Evolutionary conservation across 2,329 filamentous ascomycete species (phyloP).

Genomic region (Zalaria obscura): DNA sequence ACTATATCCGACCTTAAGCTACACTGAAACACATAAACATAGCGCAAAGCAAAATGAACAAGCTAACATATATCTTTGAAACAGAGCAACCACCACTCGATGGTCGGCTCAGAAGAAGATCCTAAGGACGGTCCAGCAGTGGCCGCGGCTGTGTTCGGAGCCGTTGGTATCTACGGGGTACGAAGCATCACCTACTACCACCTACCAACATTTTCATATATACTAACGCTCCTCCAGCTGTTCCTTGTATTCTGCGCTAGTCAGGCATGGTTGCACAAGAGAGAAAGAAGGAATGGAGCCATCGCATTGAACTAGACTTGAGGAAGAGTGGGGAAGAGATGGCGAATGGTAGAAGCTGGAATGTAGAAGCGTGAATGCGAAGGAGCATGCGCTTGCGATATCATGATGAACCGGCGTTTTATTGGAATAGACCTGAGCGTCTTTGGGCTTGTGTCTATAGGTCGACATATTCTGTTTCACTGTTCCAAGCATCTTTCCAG

Average conservation of each 20-base stretch:
- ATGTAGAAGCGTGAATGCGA: too few species aligned
- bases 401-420: too few species aligned
- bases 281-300: constrained; percentile 68
- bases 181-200: constrained; percentile 22
- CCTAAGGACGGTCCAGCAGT: constrained; percentile 57
- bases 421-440: too few species aligned
- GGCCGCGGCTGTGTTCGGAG: constrained; percentile 71
- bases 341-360: too few species aligned
- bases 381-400: too few species aligned
- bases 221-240: constrained; percentile 35
- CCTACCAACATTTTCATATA: not conserved
- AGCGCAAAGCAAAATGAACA: too few species aligned
- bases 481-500: too few species aligned
- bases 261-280: constrained; percentile 74
- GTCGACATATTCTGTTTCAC: too few species aligned
- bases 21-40: not conserved
- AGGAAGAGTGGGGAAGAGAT: not conserved
- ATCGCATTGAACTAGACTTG: constrained; percentile 56
- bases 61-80: constrained; percentile 12
- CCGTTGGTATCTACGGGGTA: constrained; percentile 82
- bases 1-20: not conserved
- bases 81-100: constrained; percentile 56
- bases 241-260: constrained; percentile 88
- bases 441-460: too few species aligned
- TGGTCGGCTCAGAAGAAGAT: constrained; percentile 58